Base-by-base conservation (phyloP, 129 eudicot genomes). In the Artemisia annua region DNA sequence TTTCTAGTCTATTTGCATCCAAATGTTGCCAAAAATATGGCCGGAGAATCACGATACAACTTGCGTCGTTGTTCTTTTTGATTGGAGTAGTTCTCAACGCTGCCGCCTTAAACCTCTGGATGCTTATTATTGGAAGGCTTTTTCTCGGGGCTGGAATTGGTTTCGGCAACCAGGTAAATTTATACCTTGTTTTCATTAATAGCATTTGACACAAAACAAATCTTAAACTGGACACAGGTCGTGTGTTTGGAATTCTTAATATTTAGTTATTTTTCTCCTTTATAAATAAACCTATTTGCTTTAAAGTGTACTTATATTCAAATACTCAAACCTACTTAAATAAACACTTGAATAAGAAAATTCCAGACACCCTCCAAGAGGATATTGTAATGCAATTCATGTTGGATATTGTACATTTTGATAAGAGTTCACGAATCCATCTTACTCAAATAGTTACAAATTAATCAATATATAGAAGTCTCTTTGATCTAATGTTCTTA, bases 131-230 rank as follows among this genome's bases (percentile, higher is more conserved):
- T 6, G 96, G 96, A 18, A 70, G 96, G 67, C 74, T 88, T 64
- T 70, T 65, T 20, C 83, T 88, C 3, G 96, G 96, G 2, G 83
- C 77, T 20, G 96, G 96, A 14, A 81, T 88, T 8, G 96, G 96
- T 30, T 88, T 85, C 15, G 96, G 91, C 9, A 88, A 88, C 43
- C 88, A 85, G 93, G 89, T 84, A 80, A 6, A 6, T 15, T 39
- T 7, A 46, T 0, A 54, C 35, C 15, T 22, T 11, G 7, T 7
- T 48, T 50, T 1, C 22, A 46, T 26, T 15, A 68, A 19, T 8
- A 7, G 43, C 66, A 61, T 61, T 24, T 28, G 44, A 39, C 44
- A 7, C 10, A 39, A 39, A 39, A 39, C 11, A 39, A 8, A 39
- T 39, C 10, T 39, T 39, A 39, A 7, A 7, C 46, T 39, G 46